Evolutionary conservation across 192 early-diverging fungal genomes (phyloP).

Genomic region (Coemansia sp.): DNA sequence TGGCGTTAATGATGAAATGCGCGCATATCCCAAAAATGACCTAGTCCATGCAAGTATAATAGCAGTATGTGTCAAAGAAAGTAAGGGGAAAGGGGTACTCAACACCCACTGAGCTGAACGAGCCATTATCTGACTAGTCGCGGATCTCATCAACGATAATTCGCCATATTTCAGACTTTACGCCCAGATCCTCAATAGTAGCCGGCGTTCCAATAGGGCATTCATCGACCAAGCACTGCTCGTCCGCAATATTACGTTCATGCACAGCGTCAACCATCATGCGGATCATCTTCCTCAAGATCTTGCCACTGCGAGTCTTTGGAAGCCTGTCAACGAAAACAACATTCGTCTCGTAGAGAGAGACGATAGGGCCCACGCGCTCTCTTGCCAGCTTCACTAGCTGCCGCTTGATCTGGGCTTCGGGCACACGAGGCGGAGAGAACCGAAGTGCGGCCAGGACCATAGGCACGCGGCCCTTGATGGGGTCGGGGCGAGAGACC

Average conservation of each 20-base stretch:
- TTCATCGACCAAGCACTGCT: slow-evolving; percentile 2
- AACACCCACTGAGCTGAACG: background rate
- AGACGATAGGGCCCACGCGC: slow-evolving; percentile 82
- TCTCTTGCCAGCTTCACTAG: slow-evolving; percentile 63
- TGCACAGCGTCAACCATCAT: slow-evolving; percentile 68
- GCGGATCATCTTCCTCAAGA: slow-evolving; percentile 75
- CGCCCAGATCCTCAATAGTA: slow-evolving; percentile 79
- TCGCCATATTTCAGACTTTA: slow-evolving; percentile 56
- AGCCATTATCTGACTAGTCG: background rate
- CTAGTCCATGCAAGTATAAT: background rate
- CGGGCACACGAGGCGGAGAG: slow-evolving; percentile 1
- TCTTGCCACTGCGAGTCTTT: slow-evolving; percentile 86
- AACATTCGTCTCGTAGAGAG: slow-evolving; percentile 69
- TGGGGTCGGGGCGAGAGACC: slow-evolving; percentile 63
- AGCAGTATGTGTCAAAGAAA: background rate
- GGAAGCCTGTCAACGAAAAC: slow-evolving; percentile 70
- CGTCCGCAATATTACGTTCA: slow-evolving; percentile 31
- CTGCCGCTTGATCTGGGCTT: slow-evolving; percentile 45
- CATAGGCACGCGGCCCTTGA: slow-evolving; percentile 72
- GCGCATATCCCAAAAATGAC: too few relatives aligned
- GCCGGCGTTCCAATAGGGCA: slow-evolving; percentile 64
- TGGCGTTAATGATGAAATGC: background rate
- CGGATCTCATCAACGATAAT: slow-evolving; percentile 14
- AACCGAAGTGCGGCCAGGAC: slow-evolving; percentile 60
- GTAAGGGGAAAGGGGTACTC: background rate